Base-by-base conservation (phyloP, 192 early-diverging fungal genomes). In the Gonapodya prolifera region DNA sequence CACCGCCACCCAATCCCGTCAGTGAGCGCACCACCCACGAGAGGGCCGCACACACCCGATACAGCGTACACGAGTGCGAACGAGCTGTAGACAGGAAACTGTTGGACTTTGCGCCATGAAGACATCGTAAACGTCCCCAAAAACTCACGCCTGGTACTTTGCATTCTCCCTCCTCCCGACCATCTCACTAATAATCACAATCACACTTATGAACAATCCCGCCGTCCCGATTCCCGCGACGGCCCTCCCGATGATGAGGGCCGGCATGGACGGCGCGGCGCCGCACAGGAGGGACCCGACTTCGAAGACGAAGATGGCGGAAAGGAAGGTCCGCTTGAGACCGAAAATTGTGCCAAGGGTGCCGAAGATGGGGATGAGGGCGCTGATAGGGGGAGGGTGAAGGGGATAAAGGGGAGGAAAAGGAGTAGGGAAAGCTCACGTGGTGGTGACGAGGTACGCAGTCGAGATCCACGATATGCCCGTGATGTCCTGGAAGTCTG, bases 281-380 rank as follows among this genome's bases (percentile, higher is more conserved):
- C 93, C 97, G 80, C 96, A 96, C 23, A 96, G 81, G 0, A 93
- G 78, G 0, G 92, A 94, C 1, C 95, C 95, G 13, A 91, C 70
- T 75, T 90, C 86, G 80, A 99, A 99, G 33, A 95, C 78, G 33
- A 85, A 70, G 34, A 94, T 88, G 1, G 93, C 91, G 33, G 88
- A 86, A 0, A 95, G 75, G 34, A 98, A 89, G 28, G 87, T 88
- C 28, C 81, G 75, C 79, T 95, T 92, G 33, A 94, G 88, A 31
- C 94, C 96, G 83, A 96, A 93, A 77, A 97, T 97, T 78, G 97
- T 95, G 70, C 92, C 90, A 76, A 98, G 87, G 78, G 92, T 93
- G 74, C 91, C 94, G 82, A 94, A 95, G 1, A 87, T 80, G 75
- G 92, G 91, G 75, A 91, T 85, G 77, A 92, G 84, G 2, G 94